Base-by-base conservation (phyloP, 2,329 filamentous ascomycete species). In the Talaromyces sp. region DNA sequence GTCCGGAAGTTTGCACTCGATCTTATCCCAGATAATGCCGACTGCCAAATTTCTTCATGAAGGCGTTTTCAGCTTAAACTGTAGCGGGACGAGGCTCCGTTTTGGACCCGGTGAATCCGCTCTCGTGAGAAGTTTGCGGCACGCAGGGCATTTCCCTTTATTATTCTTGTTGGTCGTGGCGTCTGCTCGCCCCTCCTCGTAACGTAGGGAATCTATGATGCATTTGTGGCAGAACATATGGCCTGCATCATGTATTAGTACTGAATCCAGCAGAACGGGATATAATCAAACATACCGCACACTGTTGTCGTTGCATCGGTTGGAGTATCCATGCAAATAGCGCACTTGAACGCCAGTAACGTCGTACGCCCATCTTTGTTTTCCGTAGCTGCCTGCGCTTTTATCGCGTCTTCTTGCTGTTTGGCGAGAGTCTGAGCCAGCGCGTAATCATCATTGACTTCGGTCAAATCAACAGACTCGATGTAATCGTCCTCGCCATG, bases 191-290 rank as follows among this genome's bases (percentile, higher is more conserved):
- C 82, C 82, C 69, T 87, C 85, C 51, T 82, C 82, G 29, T 82
- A 83, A 45, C 84, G 84, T 19, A 89, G 75, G n/a, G 85, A 84
- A 71, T 87, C 84, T 60, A 85, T 82, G 49, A 89, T 83, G 69
- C 87, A 89, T 40, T 83, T 83, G 70, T 89, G 86, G 72, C 87
- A 89, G 74, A 88, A 89, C 27, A 89, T 78, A 71, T 89, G 87
- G 0, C 86, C 85, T 87, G 31, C 40, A 1, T 71, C 19, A 69
- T 49, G 64, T 65, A 49, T 56, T 29, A 66, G 19, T 34, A 10
- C 19, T 17, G 19, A 34, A 25, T 17, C 25, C 36, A 49, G 19
- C 2, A 38, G 29, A 38, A 40, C 29, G 8, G 43, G 3, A 19
- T 2, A 22, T n/a, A 27, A 25, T 22, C 22, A 31, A 25, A 78